phyloP scores from a whole-genome alignment of 2,329 filamentous ascomycete genomes.

The Purpureocillium lavendulum region DNA sequence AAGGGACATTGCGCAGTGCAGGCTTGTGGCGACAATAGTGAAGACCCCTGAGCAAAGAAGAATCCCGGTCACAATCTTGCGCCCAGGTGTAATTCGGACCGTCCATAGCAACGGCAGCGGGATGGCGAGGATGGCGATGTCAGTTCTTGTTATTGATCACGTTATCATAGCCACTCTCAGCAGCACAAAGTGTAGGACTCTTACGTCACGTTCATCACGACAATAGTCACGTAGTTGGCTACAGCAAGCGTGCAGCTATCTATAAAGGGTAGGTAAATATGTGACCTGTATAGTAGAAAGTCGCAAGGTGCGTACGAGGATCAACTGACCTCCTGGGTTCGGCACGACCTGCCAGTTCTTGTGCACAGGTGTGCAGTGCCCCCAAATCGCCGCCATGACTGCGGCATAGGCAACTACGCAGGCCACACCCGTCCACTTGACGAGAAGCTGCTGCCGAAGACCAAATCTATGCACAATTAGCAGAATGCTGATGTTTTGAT shows the following conservation, averaged over 20 bases:
- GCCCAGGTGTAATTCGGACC: constrained; percentile 25
- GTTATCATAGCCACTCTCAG: no score
- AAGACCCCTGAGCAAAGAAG: constrained; percentile 35
- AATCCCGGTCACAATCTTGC: constrained; percentile 28
- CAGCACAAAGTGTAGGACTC: no score
- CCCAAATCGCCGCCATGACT: constrained; percentile 23
- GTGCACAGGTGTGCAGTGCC: constrained; percentile 26
- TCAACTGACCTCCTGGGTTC: constrained; percentile 25
- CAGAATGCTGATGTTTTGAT: no score
- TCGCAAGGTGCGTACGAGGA: no score
- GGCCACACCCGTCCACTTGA: constrained; percentile 22
- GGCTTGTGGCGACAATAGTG: constrained; percentile 30
- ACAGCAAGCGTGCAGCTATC: constrained; percentile 25
- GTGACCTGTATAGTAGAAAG: no score
- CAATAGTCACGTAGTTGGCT: constrained; percentile 27
- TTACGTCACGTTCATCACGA: constrained; percentile 6
- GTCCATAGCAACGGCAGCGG: constrained; percentile 30
- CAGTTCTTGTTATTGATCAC: constrained; percentile 22
- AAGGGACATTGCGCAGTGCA: constrained; percentile 31
- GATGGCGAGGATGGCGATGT: constrained; percentile 27
- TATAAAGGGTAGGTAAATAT: no score
- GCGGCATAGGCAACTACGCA: constrained; percentile 22
- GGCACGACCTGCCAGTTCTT: constrained; percentile 32
- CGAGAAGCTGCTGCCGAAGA: constrained; percentile 25
- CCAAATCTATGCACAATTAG: constrained; percentile 22